phyloP scores from a whole-genome alignment of 2,329 filamentous ascomycete species.

The Colletotrichum sp. region DNA sequence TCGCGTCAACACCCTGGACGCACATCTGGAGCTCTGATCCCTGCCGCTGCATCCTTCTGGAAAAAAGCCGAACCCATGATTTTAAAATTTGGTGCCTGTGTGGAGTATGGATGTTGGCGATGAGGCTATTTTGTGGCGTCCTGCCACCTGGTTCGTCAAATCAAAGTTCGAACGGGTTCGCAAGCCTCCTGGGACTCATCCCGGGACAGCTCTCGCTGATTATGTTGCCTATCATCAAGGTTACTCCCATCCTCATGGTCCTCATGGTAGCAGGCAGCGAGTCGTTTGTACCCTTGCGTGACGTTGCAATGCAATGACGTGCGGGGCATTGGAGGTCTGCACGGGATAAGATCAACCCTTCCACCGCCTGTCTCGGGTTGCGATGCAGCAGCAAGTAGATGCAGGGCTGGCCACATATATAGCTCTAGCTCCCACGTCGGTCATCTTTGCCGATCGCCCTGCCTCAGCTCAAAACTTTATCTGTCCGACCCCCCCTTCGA shows the following conservation, averaged over 20 bases:
- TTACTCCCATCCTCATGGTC: neutral
- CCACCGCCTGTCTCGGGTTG: neutral
- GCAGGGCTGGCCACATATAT: neutral
- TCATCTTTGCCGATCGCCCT: neutral
- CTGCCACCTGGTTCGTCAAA: neutral
- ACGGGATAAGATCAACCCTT: slow-evolving; percentile 2
- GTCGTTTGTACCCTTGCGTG: slow-evolving; percentile 8
- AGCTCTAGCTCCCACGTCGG: neutral
- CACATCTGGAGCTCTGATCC: neutral
- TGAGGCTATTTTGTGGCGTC: slow-evolving; percentile 12
- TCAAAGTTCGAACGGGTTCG: neutral
- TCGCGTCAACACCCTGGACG: neutral
- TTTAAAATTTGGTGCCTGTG: neutral
- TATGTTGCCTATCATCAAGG: neutral
- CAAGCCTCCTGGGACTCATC: neutral
- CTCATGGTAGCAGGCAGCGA: neutral
- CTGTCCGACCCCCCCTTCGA: neutral
- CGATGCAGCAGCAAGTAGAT: neutral
- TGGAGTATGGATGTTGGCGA: neutral
- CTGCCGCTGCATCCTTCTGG: neutral
- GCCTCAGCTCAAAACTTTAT: neutral
- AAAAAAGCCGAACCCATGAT: neutral
- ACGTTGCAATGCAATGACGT: slow-evolving; percentile 20
- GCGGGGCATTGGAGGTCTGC: neutral
- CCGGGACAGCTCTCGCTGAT: neutral